Base-by-base conservation (phyloP, 768 basidiomycete species). In the Mycena galericulata region DNA sequence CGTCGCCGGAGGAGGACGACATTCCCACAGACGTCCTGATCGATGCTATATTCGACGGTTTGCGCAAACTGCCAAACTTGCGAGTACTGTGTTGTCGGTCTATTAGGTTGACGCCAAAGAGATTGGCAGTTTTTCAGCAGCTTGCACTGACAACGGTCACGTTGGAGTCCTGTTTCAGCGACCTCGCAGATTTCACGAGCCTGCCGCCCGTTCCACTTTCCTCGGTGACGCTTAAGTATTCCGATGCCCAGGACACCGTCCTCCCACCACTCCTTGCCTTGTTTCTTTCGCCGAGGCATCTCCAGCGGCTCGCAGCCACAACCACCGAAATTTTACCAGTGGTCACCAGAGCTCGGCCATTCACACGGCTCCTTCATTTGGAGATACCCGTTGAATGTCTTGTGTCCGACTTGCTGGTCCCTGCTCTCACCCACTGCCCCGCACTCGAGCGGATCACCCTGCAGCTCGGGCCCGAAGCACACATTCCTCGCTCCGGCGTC, bases 31-130 rank as follows among this genome's bases (percentile, higher is more conserved):
- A 71, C 41, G 66, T 71, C 47, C 36, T 67, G 29, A 62, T 72
- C 27, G 70, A 72, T 47, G 55, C 67, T 26, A 72, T 72, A 26
- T 68, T 72, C 24, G 70, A 68, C 58, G 63, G 70, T 38, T 53
- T 72, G 46, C 36, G 62, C 46, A 64, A 57, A 29, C 49, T 72
- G 47, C 70, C 70, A 24, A 72, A 72, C 60, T 18, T 72, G 17
- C 51, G 29, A n/a, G 59, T 65, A 1, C 34, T 72, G 14, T 62
- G 51, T 1, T 68, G 66, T 57, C 62, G 59, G 5, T 60, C 46
- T 12, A 61, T 68, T 17, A 67, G 70, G 1, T 46, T 72, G n/a
- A 57, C 67, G 24, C n/a, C 59, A 11, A 60, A 45, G 4, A 30
- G 70, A 29, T 29, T 72, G 30, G 62, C 54, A 11, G 62, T 61